Conservation (phyloP, 208 protist genomes). For the Zelonia costaricensis region DNA sequence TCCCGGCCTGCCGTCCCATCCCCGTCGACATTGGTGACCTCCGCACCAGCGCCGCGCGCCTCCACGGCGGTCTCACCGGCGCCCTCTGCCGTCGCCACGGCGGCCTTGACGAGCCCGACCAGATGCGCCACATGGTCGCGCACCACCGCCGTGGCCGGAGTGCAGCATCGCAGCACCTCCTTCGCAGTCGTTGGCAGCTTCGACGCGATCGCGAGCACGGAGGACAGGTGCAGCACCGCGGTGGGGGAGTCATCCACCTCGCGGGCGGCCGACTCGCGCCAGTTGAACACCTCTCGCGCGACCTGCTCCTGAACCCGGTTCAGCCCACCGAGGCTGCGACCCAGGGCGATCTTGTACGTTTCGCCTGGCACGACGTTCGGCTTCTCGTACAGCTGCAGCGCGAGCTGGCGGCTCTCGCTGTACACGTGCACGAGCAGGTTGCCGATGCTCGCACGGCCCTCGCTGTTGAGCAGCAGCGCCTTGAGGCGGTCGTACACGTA, state of each 20-base stretch:
- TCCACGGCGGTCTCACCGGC: constrained; percentile 3
- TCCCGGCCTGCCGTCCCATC: constrained; percentile 4
- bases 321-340: constrained; percentile 74
- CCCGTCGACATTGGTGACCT: not conserved
- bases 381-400: constrained; percentile 93
- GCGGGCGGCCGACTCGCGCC: constrained; percentile 75
- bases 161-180: constrained; percentile 74
- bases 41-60: not conserved
- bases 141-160: constrained; percentile 69
- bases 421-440: constrained; percentile 91
- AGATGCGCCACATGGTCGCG: constrained; percentile 63
- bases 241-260: constrained; percentile 83
- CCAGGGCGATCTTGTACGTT: constrained; percentile 72
- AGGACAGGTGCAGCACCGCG: constrained; percentile 79
- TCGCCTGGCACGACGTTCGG: constrained; percentile 70
- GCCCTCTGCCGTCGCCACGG: constrained; percentile 24
- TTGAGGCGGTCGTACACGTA: constrained; percentile 96
- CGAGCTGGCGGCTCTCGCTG: constrained; percentile 79
- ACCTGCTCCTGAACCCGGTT: constrained; percentile 57
- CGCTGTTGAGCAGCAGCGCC: constrained; percentile 74
- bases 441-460: constrained; percentile 66
- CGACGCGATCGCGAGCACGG: constrained; percentile 78
- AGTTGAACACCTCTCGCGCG: constrained; percentile 80
- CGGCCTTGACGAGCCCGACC: constrained; percentile 57
- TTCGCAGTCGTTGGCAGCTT: constrained; percentile 76